These are phyloP conservation scores for Dryadomyces quercivorus DNA, from an alignment of 2,329 filamentous ascomycete genomes.

Conservation along the genomic window DNA sequence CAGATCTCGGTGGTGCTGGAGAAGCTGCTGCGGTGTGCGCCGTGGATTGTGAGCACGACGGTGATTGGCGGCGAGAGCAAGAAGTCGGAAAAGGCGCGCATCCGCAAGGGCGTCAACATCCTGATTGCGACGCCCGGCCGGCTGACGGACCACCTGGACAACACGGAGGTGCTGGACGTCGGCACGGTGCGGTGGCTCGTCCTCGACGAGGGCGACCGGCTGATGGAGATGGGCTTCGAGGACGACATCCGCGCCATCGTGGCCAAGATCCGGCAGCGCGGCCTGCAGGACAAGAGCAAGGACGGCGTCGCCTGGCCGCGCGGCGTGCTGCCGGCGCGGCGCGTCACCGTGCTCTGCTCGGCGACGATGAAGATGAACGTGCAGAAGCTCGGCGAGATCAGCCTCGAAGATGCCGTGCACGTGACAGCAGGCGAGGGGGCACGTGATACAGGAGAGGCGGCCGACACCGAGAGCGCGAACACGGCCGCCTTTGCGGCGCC, in stretches of 20 bases:
- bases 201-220: constrained; percentile 88
- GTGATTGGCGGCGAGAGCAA: constrained; percentile 60
- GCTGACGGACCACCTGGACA: constrained; percentile 80
- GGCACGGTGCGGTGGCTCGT: constrained; percentile 88
- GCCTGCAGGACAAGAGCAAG: constrained; percentile 44
- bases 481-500: constrained; percentile 64
- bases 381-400: constrained; percentile 86
- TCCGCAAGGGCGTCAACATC: constrained; percentile 92
- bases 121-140: constrained; percentile 89
- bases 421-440: constrained; percentile 47
- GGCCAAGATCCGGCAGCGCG: constrained; percentile 57
- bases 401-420: constrained; percentile 82
- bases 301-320: constrained; percentile 42
- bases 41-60: constrained; percentile 87
- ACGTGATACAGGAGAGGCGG: not conserved
- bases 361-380: constrained; percentile 98
- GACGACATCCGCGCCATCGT: constrained; percentile 86
- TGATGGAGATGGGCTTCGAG: constrained; percentile 97
- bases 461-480: constrained; percentile 18
- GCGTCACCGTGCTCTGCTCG: constrained; percentile 84
- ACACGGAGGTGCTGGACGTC: constrained; percentile 80
- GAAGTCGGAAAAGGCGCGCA: constrained; percentile 77
- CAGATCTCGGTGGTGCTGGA: constrained; percentile 85
- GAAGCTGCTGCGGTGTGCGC: constrained; percentile 72
- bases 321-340: constrained; percentile 56